Base-by-base conservation (phyloP, 148 eudicot species). In the Amaranthus palmeri region DNA sequence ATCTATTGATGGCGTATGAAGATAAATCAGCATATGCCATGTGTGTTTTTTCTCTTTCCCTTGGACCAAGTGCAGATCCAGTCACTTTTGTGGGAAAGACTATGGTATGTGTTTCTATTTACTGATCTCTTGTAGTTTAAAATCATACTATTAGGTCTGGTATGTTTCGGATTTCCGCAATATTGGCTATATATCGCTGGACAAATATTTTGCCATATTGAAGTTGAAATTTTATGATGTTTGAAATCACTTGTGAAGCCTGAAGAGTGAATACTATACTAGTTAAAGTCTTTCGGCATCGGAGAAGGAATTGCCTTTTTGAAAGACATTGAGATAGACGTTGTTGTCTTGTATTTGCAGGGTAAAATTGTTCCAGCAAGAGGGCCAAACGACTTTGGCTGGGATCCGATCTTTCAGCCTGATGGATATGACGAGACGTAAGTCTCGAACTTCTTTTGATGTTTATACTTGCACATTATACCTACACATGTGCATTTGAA, bases 11-110 rank as follows among this genome's bases (percentile, higher is more conserved):
- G 92, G 95, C 96, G 60, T 93, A 90, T 75, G 95, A 88, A 62
- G 98, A 93, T 80, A 93, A 90, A 85, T 93, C 98, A 40, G 98
- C 98, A 36, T 93, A 82, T 85, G 92, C 98, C 43, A 55, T 93
- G 69, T 93, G 98, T 77, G 87, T 87, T 36, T 93, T 93, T 79
- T 90, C 96, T 75, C 88, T 93, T 78, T 86, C 92, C 49, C 84
- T 93, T 72, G 98, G 95, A 65, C 95, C 96, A 72, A 78, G 83
- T 69, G 63, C 77, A 17, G 98, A 93, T 62, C 98, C 96, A 51
- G 73, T 90, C 47, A 93, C 96, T 64, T 93, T 93, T 78, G 70
- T 85, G 58, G 98, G 98, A 4, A 87, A 88, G 82, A 93, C 98
- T 50, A 81, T 77, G 86, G 98, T 93, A 89, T 53, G 83, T 11